phyloP scores from a whole-genome alignment of 805 yeast species.

The Kazachstania taianensis region DNA sequence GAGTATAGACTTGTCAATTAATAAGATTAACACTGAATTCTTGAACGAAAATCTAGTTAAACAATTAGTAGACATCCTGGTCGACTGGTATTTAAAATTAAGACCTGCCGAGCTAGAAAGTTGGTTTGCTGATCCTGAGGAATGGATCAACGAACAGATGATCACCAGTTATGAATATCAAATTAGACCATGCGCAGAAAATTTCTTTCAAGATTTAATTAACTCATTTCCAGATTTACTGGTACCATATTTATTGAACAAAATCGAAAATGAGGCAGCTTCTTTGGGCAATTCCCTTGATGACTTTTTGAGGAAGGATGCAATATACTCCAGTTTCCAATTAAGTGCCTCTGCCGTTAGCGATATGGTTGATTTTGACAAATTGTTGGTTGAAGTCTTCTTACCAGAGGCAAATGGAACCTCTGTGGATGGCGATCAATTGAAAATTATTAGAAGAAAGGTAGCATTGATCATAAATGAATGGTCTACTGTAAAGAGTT shows the following conservation, averaged over 20 bases:
- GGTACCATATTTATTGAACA: conserved; percentile 45
- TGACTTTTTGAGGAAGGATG: conserved; percentile 61
- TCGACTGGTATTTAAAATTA: conserved; percentile 63
- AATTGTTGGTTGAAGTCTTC: conserved; percentile 45
- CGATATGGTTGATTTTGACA: conserved; percentile 59
- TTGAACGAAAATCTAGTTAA: conserved; percentile 49
- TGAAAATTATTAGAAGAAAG: conserved; percentile 62
- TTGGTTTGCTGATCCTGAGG: conserved; percentile 86
- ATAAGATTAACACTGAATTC: conserved; percentile 40
- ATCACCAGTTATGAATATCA: conserved; percentile 73
- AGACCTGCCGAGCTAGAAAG: conserved; percentile 67
- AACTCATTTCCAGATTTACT: conserved; percentile 49
- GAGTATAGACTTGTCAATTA: conserved; percentile 51
- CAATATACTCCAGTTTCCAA: conserved; percentile 76
- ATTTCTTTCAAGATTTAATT: conserved; percentile 67
- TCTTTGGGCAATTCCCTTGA: conserved; percentile 27
- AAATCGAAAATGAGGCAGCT: conserved; percentile 37
- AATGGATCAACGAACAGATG: conserved; percentile 79
- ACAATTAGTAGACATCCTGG: conserved; percentile 54
- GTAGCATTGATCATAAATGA: conserved; percentile 67
- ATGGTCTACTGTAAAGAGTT: conserved; percentile 66
- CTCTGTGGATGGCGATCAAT: conserved; percentile 37
- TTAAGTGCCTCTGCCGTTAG: conserved; percentile 58
- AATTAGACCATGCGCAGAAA: conserved; percentile 78
- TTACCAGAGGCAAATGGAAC: conserved; percentile 45